Evolutionary conservation across 2,329 filamentous ascomycete species (phyloP).

Genomic region (Pleomassaria siparia): DNA sequence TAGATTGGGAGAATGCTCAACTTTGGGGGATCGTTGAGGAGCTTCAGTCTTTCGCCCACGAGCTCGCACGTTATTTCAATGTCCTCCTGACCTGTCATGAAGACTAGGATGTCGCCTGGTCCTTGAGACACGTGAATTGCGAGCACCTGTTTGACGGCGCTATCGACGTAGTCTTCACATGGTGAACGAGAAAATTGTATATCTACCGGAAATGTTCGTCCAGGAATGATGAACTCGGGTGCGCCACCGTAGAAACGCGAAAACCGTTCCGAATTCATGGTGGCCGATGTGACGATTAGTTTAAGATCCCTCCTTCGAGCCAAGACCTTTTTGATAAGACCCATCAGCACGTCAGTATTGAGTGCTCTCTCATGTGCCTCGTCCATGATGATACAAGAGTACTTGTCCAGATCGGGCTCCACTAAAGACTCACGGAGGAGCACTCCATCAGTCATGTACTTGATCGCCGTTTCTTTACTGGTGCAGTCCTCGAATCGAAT

Average conservation of each 20-base stretch:
- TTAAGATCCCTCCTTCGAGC: slow-evolving; percentile 88
- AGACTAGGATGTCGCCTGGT: slow-evolving; percentile 89
- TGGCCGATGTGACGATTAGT: slow-evolving; percentile 95
- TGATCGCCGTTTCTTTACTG: slow-evolving; percentile 91
- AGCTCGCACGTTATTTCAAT: slow-evolving; percentile 97
- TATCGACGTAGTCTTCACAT: slow-evolving; percentile 97
- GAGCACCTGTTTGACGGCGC: slow-evolving; percentile 91
- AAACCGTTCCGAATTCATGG: slow-evolving; percentile 97
- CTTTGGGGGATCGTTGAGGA: slow-evolving; percentile 92
- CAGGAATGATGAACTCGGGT: slow-evolving; percentile 94
- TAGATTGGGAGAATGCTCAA: slow-evolving; percentile 96
- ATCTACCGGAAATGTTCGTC: slow-evolving; percentile 94
- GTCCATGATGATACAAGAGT: slow-evolving; percentile 99
- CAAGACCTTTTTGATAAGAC: slow-evolving; percentile 94
- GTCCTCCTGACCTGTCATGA: slow-evolving; percentile 99
- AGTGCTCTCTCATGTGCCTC: slow-evolving; percentile 96
- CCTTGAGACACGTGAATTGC: slow-evolving; percentile 96
- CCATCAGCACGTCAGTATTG: slow-evolving; percentile 97
- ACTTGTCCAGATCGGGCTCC: slow-evolving; percentile 89
- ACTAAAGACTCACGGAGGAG: slow-evolving; percentile 89
- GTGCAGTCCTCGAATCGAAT: slow-evolving; percentile 99
- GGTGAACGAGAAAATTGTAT: slow-evolving; percentile 93
- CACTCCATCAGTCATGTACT: slow-evolving; percentile 99
- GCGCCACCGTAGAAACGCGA: slow-evolving; percentile 95
- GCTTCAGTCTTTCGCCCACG: slow-evolving; percentile 80